phyloP scores from a whole-genome alignment of 305 asterid genomes.

The Plantago coronopus region DNA sequence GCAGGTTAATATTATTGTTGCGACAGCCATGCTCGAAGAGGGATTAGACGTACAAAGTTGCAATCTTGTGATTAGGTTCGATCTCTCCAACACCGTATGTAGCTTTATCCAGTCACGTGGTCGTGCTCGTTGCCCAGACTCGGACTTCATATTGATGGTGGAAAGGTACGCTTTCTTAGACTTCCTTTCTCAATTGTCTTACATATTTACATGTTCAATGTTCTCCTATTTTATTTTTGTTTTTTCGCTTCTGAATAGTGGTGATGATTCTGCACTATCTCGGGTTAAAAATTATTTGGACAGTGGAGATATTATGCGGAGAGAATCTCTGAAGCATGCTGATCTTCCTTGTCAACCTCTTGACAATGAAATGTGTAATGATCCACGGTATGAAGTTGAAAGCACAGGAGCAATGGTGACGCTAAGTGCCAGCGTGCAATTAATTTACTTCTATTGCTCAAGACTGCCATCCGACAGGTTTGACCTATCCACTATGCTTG shows the following conservation, averaged over 20 bases:
- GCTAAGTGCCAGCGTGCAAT: constrained; percentile 54
- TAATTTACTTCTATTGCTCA: constrained; percentile 73
- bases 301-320: constrained; percentile 68
- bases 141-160: constrained; percentile 70
- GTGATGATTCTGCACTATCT: constrained; percentile 41
- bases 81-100: constrained; percentile 67
- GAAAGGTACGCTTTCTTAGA: constrained; percentile 43
- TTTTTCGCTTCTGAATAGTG: constrained; percentile 36
- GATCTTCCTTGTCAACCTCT: constrained; percentile 60
- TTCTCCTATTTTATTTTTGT: neutral
- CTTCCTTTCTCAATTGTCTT: neutral
- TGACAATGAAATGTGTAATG: constrained; percentile 32
- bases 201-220: neutral
- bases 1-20: constrained; percentile 77
- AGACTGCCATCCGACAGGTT: constrained; percentile 87
- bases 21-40: constrained; percentile 91
- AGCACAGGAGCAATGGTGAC: constrained; percentile 65
- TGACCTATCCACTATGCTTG: constrained; percentile 20
- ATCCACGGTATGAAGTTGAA: constrained; percentile 52
- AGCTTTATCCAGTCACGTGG: constrained; percentile 96
- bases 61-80: constrained; percentile 87
- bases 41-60: constrained; percentile 90
- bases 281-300: constrained; percentile 50
- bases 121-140: constrained; percentile 83
- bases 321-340: constrained; percentile 59